Evolutionary conservation across 805 yeast genomes (phyloP), one percentile per base, ranked within the genome.

Genomic region (Ogataea glucozyma): DNA sequence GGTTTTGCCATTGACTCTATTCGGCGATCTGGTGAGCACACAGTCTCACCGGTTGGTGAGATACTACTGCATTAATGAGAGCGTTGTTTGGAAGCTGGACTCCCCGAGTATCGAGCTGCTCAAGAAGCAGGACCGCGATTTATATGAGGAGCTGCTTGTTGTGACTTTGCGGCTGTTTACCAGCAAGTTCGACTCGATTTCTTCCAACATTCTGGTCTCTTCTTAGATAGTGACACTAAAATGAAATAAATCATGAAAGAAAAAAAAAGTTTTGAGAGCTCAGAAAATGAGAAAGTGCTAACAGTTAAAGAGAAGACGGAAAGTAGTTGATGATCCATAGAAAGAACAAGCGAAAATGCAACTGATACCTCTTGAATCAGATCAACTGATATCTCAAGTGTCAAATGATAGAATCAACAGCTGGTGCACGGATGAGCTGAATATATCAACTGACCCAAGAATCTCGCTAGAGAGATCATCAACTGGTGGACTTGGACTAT

Each of bases 1-100:
- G 13, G 79, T 85, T 24, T 71, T 86, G 40, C 88, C 93, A 4
- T 76, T 85, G 45, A 84, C 91, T 0, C 77, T 86, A 1, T 83
- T 84, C 61, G 93, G 95, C 2, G 88, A 85, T 49, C 53, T 78
- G 35, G 67, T 56, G 10, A 52, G 49, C 20, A 65, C 67, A 2
- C 53, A 61, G 18, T 66, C 67, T 42, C 66, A 77, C 41, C 60
- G 71, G 38, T 53, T 62, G 16, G 62, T 66, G n/a, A 72, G 68
- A 43, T 71, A 73, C 34, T 57, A 49, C 44, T 70, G 81, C 0
- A 47, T 49, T 22, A 64, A 58, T 26, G 85, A 81, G 40, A 69
- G 85, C 2, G 73, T 76, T 8, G 71, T 85, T 1, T 89, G 97
- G 96, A 69, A 76, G 34, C 64, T 90, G 33, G 74, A 78, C 22